These are phyloP conservation scores for Gaeumannomyces sp. DNA, from an alignment of 2,329 filamentous ascomycete species.

Conservation along the genomic window DNA sequence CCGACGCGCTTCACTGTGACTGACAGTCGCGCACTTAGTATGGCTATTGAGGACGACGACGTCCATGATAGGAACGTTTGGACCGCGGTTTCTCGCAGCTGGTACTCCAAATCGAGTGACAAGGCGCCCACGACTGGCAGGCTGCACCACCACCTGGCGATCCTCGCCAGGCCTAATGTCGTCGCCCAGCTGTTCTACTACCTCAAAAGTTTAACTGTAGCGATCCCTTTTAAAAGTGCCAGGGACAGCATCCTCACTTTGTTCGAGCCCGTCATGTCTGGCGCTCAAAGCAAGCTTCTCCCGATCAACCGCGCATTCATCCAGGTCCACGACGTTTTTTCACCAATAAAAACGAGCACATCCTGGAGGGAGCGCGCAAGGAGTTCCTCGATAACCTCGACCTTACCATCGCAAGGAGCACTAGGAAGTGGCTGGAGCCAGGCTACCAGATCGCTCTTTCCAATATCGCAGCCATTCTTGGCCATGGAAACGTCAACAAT, in stretches of 20 bases:
- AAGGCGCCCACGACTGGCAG: conserved; percentile 68
- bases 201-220: conserved; percentile 61
- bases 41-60: conserved; percentile 86
- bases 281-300: conserved; percentile 20
- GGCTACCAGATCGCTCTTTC: conserved; percentile 53
- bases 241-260: conserved; percentile 64
- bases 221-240: conserved; percentile 60
- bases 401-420: conserved; percentile 45
- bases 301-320: conserved; percentile 56
- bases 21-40: conserved; percentile 36
- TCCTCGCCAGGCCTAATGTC: conserved; percentile 63
- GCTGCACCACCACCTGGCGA: conserved; percentile 83
- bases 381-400: conserved; percentile 51
- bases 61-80: conserved; percentile 70
- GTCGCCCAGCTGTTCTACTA: conserved; percentile 70
- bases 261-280: conserved; percentile 50
- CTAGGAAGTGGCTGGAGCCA: conserved; percentile 45
- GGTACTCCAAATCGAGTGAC: conserved; percentile 80
- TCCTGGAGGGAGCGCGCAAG: conserved; percentile 35
- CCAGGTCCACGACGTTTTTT: conserved; percentile 57
- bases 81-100: conserved; percentile 71
- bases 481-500: conserved; percentile 46
- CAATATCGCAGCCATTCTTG: conserved; percentile 45
- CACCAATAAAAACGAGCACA: conserved; percentile 39
- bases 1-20: background rate